phyloP scores from a whole-genome alignment of 257 asterid species.

The Solanum lignicaule region DNA sequence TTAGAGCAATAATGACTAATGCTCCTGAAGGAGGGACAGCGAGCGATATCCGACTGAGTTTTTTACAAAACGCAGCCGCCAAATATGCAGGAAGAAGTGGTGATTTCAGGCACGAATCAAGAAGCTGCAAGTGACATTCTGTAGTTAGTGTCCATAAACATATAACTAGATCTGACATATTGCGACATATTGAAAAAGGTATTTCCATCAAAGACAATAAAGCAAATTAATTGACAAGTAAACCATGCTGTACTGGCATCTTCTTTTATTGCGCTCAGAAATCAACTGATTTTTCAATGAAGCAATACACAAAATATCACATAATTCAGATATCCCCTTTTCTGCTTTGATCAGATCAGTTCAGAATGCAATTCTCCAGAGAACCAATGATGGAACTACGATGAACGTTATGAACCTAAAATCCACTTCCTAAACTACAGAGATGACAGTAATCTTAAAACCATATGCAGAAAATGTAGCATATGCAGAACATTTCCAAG shows the following conservation, averaged over 20 bases:
- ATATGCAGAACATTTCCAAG: not conserved
- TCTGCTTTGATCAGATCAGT: not conserved
- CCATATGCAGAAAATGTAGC: not conserved
- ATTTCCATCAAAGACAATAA: not conserved
- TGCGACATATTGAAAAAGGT: not conserved
- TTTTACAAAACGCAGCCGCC: constrained; percentile 93
- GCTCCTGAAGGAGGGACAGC: constrained; percentile 81
- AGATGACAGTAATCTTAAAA: not conserved
- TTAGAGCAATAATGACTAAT: constrained; percentile 64
- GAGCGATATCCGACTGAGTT: constrained; percentile 75
- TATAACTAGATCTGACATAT: not conserved
- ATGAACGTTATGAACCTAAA: not conserved
- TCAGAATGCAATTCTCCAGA: not conserved
- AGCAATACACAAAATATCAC: not conserved
- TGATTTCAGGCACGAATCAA: constrained; percentile 90
- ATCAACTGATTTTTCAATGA: not conserved
- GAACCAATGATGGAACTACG: not conserved
- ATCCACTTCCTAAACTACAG: not conserved
- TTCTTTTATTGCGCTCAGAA: not conserved
- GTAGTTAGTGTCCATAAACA: not conserved
- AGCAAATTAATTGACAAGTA: not conserved
- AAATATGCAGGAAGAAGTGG: constrained; percentile 94
- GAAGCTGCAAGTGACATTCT: constrained; percentile 47
- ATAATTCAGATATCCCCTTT: not conserved
- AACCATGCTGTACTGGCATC: not conserved